Evolutionary conservation across 208 protist species (phyloP).

Genomic region (Wallacemonas collosoma): DNA sequence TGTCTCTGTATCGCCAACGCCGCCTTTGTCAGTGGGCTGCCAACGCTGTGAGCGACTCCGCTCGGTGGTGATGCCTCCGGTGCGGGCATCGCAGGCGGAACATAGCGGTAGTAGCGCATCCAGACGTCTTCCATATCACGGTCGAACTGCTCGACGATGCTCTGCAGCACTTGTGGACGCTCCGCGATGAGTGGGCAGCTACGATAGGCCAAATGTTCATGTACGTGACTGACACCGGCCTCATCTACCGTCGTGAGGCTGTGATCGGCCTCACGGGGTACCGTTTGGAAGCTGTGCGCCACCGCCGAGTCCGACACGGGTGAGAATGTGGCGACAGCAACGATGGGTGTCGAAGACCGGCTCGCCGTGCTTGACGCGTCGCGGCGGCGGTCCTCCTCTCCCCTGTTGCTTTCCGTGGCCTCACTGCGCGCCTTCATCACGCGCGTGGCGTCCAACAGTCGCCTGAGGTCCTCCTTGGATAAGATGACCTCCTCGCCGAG

Average conservation of each 20-base stretch:
- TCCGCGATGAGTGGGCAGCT: slow-evolving; percentile 8
- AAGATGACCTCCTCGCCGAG: slow-evolving; percentile 9
- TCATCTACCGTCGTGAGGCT: neutral
- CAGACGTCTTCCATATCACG: slow-evolving; percentile 16
- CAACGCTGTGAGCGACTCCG: slow-evolving; percentile 1
- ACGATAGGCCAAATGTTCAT: neutral
- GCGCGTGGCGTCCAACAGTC: slow-evolving; percentile 3
- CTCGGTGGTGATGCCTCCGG: neutral
- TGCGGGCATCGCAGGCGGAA: neutral
- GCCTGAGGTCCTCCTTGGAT: slow-evolving; percentile 7
- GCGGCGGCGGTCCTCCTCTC: neutral
- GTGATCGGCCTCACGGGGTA: neutral
- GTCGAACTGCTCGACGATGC: slow-evolving; percentile 16
- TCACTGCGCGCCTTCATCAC: neutral
- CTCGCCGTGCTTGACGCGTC: neutral
- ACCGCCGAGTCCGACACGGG: slow-evolving; percentile 1
- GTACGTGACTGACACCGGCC: neutral
- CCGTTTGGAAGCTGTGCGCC: neutral
- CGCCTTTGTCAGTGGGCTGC: neutral
- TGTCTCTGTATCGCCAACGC: neutral
- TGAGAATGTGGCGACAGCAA: slow-evolving; percentile 11
- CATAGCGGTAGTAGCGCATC: slow-evolving; percentile 15
- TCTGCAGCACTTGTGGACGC: slow-evolving; percentile 7
- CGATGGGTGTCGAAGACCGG: neutral
- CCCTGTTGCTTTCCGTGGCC: neutral